Evolutionary conservation across 2,329 filamentous ascomycete genomes (phyloP).

Genomic region (Cercospora berteroae): DNA sequence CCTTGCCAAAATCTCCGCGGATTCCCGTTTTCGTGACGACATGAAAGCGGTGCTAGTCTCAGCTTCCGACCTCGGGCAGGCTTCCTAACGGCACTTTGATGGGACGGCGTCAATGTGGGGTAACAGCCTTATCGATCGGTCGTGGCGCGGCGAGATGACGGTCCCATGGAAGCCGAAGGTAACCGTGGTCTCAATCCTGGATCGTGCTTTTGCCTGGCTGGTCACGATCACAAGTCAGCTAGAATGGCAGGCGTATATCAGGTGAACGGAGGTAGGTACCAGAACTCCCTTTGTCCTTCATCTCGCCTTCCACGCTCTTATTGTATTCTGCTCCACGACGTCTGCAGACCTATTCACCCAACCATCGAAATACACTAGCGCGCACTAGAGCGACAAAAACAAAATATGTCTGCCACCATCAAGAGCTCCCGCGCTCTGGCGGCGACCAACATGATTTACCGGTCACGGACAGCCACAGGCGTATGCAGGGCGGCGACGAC

Average conservation of each 20-base stretch:
- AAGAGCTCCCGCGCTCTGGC: conserved; percentile 10
- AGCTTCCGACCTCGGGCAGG: not conserved
- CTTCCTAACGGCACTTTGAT: conserved; percentile 4
- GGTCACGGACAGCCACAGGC: not conserved
- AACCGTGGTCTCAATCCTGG: conserved; percentile 6
- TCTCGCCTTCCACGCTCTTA: not conserved
- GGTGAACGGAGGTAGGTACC: conserved; percentile 1
- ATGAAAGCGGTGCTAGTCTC: not conserved
- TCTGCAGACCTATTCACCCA: not conserved
- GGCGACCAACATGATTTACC: not conserved
- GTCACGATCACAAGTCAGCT: conserved; percentile 3
- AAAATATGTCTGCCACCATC: conserved; percentile 2
- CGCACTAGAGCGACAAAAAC: not conserved
- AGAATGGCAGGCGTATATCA: conserved; percentile 2
- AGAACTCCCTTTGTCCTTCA: conserved; percentile 9
- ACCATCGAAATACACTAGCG: not conserved
- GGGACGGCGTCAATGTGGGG: conserved; percentile 7
- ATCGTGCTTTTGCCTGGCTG: conserved; percentile 1
- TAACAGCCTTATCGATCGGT: not conserved
- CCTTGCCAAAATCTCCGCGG: not conserved
- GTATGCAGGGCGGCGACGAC: conserved; percentile 5
- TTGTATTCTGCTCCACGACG: not conserved
- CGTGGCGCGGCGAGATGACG: not conserved
- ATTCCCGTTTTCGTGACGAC: conserved; percentile 1
- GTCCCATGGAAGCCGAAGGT: conserved; percentile 3